A percentile compares a stretch with the other conserved stretches of the same genome.
Conservation (phyloP, 2,329 filamentous ascomycete genomes). For the Paracorniculantispora psalliotae region DNA sequence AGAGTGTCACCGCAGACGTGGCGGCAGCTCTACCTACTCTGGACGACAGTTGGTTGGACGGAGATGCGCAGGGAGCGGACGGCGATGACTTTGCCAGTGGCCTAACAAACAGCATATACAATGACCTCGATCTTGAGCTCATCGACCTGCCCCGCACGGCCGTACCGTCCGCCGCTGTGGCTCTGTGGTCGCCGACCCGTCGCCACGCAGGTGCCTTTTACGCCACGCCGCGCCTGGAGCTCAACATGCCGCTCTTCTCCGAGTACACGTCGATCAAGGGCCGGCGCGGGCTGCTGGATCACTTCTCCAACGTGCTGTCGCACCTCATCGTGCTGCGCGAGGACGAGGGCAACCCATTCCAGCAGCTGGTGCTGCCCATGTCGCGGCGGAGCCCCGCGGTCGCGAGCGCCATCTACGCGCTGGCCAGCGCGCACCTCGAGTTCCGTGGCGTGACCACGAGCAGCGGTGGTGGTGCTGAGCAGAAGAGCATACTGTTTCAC, state of each 20-base stretch:
- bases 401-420: conserved; percentile 77
- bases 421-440: conserved; percentile 79
- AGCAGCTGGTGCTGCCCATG: conserved; percentile 57
- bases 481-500: conserved; percentile 56
- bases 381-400: conserved; percentile 53
- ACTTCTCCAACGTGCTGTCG: conserved; percentile 60
- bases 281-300: conserved; percentile 52
- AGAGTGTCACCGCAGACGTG: not conserved
- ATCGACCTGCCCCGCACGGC: not conserved
- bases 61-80: not conserved
- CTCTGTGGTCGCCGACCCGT: not conserved
- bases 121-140: not conserved
- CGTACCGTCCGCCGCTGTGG: not conserved
- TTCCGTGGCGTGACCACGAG: conserved; percentile 53
- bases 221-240: conserved; percentile 38
- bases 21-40: not conserved
- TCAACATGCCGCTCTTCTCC: conserved; percentile 47
- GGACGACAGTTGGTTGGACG: not conserved
- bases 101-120: too few relatives aligned
- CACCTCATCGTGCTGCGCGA: conserved; percentile 62
- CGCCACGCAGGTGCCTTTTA: conserved; percentile 17
- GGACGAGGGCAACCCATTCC: conserved; percentile 58
- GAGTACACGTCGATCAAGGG: conserved; percentile 53
- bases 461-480: conserved; percentile 44
- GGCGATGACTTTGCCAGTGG: not conserved